Base-by-base conservation (phyloP, 768 basidiomycete species). In the Zangia roseola region DNA sequence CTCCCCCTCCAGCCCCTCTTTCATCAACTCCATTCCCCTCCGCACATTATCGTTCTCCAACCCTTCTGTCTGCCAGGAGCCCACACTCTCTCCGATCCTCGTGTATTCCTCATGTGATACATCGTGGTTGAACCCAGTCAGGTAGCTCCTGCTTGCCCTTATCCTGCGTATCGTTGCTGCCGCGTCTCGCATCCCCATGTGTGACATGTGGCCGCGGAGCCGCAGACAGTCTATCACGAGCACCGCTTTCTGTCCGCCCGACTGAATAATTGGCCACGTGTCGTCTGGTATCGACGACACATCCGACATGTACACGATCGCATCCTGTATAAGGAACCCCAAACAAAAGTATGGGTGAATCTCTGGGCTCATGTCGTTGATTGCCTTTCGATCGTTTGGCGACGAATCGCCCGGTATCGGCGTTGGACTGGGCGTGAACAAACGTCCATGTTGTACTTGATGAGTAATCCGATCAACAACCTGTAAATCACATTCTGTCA, bases 291-390 rank as follows among this genome's bases (percentile, higher is more conserved):
- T 88, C 56, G 79, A 69, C 9, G 87, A 90, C 35, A 86, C 88
- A 64, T 97, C 94, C 23, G 87, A 86, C 50, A 95, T 75, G 70
- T 94, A 94, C 13, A 82, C 72, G 39, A 94, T 68, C 25, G 77
- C 69, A 30, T 84, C 71, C 57, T 84, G 78, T 39, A 89, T 73
- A 59, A 80, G 75, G 71, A 90, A 90, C 24, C 84, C 88, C 58
- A 84, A 77, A 59, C 80, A 84, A 42, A 80, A 59, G 61, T 83
- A 87, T 2, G 86, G 85, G n/a, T 70, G 68, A 16, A 82, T 72
- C 40, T 47, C 52, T 19, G 52, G 44, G 25, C 38, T 19, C 14
- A 2, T 46, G 25, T 34, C 38, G 20, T 51, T 49, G 20, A 25
- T 45, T 20, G 50, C 21, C 24, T 45, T 47, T 21, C 54, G 56